phyloP scores from a whole-genome alignment of 352 stramenopile species.

The Phytopythium litorale region DNA sequence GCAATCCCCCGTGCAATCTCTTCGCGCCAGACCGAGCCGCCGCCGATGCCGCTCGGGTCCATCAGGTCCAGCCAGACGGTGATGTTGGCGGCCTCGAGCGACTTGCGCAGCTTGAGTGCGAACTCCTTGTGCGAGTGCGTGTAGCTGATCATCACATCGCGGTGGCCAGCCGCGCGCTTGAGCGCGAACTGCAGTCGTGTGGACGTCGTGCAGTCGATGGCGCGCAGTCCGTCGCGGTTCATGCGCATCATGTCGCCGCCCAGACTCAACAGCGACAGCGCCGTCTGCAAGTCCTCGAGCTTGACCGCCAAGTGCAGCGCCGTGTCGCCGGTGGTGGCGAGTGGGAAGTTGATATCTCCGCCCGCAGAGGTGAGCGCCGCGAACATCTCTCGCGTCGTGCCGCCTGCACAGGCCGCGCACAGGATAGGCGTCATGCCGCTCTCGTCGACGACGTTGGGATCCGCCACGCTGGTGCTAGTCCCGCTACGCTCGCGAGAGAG shows the following conservation, averaged over 20 bases:
- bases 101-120: conserved; percentile 51
- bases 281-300: conserved; percentile 69
- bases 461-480: conserved; percentile 25
- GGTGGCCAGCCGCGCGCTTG: conserved; percentile 60
- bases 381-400: conserved; percentile 67
- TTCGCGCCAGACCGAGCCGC: conserved; percentile 58
- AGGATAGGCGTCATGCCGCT: conserved; percentile 75
- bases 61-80: conserved; percentile 68
- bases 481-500: conserved; percentile 12
- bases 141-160: conserved; percentile 76
- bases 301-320: conserved; percentile 79
- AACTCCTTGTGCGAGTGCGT: conserved; percentile 65
- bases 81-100: conserved; percentile 53
- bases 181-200: conserved; percentile 65
- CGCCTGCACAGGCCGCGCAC: conserved; percentile 68
- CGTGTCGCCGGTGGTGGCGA: conserved; percentile 63
- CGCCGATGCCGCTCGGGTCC: conserved; percentile 57
- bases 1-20: conserved; percentile 61
- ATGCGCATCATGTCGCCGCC: conserved; percentile 76
- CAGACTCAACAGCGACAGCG: conserved; percentile 62
- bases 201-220: conserved; percentile 64
- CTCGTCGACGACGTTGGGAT: conserved; percentile 70
- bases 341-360: conserved; percentile 73
- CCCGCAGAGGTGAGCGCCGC: conserved; percentile 53
- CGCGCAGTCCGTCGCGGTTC: conserved; percentile 46